Conservation (phyloP, 768 basidiomycete genomes). For the Phanerochaete carnosa region DNA sequence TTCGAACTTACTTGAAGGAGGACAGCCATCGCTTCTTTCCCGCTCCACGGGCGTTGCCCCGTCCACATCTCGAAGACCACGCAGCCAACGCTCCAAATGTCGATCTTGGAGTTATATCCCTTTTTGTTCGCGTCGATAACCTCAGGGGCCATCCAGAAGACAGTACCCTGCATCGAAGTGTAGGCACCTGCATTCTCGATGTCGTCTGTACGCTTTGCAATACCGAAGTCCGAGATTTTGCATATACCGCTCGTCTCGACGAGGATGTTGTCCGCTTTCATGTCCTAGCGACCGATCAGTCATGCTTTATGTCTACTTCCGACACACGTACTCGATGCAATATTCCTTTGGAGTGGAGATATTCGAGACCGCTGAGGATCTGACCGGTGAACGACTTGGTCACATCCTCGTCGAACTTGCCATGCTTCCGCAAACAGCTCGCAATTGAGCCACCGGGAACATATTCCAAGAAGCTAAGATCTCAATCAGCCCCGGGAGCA, state of each 20-base stretch:
- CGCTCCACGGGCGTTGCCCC: conserved; percentile 91
- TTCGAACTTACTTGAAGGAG: conserved; percentile 81
- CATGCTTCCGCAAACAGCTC: conserved; percentile 85
- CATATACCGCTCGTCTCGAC: conserved; percentile 89
- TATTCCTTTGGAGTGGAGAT: conserved; percentile 89
- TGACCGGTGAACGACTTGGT: conserved; percentile 91
- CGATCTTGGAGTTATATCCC: conserved; percentile 95
- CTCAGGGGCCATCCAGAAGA: conserved; percentile 99
- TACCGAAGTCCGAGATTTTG: conserved; percentile 98
- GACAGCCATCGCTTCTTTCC: conserved; percentile 86
- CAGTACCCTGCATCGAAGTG: conserved; percentile 95
- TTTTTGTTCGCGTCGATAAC: conserved; percentile 84
- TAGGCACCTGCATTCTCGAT: conserved; percentile 76
- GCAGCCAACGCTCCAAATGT: conserved; percentile 99
- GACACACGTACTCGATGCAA: conserved; percentile 72
- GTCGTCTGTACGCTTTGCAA: conserved; percentile 93
- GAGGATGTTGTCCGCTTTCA: conserved; percentile 98
- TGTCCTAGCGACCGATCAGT: conserved; percentile 51
- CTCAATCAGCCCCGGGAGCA: background rate
- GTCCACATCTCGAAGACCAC: conserved; percentile 99
- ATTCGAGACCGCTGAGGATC: conserved; percentile 88
- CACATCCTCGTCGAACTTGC: conserved; percentile 89
- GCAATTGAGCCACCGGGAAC: conserved; percentile 97
- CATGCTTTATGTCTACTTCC: background rate
- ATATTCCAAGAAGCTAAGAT: conserved; percentile 90